Base-by-base conservation (phyloP, 1,139 yeast species). In the Pichia kudriavzevii region DNA sequence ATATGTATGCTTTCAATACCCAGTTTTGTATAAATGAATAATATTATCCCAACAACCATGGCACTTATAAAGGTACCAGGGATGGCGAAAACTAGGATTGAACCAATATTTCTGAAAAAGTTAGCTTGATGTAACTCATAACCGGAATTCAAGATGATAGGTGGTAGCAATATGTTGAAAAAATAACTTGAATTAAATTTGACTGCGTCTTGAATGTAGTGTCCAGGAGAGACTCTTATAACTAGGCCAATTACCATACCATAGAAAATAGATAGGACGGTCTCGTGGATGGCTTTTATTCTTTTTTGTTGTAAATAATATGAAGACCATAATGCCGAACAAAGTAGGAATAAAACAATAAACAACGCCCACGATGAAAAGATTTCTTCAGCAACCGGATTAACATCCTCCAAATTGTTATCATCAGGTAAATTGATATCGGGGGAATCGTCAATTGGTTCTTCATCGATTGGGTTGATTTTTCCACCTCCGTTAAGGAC, bases 311-410 rank as follows among this genome's bases (percentile, higher is more conserved):
- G 95, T 36, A 93, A 65, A 57, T 83, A 91, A 60, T 91, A 93
- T 22, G 94, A 81, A 2, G 95, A 83, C 96, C 97, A 91, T 35
- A 93, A 63, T 1, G 98, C 95, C 8, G 87, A 72, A 44, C 93
- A 82, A 35, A 93, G 65, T 34, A 93, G 67, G 40, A 83, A 72
- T 35, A 93, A 61, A 45, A 91, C 68, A 41, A 93, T 93, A 59
- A 87, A 88, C 26, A 93, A 63, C 0, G 98, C 97, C 99, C 98
- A 93, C 0, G 95, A 84, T 8, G 94, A 81, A 57, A 87, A 91
- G 50, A 91, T 87, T 58, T 91, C 98, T 50, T 91, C 95, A 2
- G 93, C 79, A n/a, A 87, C 83, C 0, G 97, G 96, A 52, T 84
- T 85, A n/a, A 79, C 69, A 22, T 73, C 78, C 12, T 75, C 76